Conservation (phyloP, 208 protist species). For the Angomonas deanei region DNA sequence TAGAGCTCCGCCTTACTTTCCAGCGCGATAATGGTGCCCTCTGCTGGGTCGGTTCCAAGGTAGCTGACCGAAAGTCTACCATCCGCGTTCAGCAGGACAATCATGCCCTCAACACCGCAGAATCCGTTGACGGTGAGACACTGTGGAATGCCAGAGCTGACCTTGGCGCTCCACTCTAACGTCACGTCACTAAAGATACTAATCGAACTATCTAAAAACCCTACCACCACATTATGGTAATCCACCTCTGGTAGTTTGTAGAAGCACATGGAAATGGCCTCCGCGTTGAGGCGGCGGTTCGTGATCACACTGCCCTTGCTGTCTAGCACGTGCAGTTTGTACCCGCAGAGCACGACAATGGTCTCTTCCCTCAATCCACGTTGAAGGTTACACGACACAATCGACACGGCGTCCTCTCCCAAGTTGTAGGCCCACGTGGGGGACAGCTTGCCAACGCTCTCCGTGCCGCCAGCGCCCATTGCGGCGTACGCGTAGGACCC, state of each 20-base stretch:
- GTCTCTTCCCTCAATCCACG: constrained; percentile 44
- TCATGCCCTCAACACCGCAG: constrained; percentile 66
- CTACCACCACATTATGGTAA: constrained; percentile 83
- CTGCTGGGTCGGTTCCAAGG: constrained; percentile 90
- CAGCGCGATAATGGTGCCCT: constrained; percentile 56
- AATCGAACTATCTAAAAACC: constrained; percentile 53
- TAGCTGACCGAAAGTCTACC: constrained; percentile 80
- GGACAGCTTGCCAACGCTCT: no score
- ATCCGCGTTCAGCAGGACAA: constrained; percentile 62
- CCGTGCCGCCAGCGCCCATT: constrained; percentile 7
- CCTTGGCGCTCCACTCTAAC: constrained; percentile 85
- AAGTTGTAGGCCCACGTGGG: constrained; percentile 74
- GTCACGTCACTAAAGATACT: constrained; percentile 80
- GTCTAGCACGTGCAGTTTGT: constrained; percentile 63
- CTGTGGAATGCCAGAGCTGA: constrained; percentile 38
- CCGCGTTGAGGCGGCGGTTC: constrained; percentile 70
- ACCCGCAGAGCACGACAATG: constrained; percentile 79
- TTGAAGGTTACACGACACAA: constrained; percentile 58
- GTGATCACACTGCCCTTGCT: constrained; percentile 38
- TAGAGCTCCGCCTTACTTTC: constrained; percentile 79
- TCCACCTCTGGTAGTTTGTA: constrained; percentile 51
- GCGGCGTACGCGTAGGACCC: constrained; percentile 16
- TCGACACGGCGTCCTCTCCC: constrained; percentile 81
- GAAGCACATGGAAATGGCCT: constrained; percentile 36
- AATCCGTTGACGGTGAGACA: constrained; percentile 53